Conservation (phyloP, 352 stramenopile genomes). For the Globisporangium rhizosaccharum region DNA sequence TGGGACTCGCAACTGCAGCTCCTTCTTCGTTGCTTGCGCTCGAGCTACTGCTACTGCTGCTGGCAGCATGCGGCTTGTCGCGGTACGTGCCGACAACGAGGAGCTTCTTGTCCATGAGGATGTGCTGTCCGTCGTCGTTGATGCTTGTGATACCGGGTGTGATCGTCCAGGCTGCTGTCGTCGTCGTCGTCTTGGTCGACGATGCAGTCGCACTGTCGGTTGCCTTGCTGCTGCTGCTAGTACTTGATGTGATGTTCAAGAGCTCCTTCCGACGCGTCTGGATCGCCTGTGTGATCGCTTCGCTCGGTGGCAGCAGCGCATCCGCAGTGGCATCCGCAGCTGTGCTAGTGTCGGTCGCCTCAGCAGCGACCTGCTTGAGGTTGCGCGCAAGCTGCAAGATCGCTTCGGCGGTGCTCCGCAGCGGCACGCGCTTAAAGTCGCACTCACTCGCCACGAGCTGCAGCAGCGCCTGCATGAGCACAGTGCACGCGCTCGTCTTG, state of each 20-base stretch:
- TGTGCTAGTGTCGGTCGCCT: neutral
- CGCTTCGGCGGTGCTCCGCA: slow-evolving; percentile 15
- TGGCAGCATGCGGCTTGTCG: neutral
- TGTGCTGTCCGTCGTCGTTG: slow-evolving; percentile 7
- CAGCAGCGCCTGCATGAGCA: slow-evolving; percentile 12
- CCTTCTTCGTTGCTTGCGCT: neutral
- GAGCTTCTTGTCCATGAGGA: slow-evolving; percentile 15
- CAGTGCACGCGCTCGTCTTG: slow-evolving; percentile 12
- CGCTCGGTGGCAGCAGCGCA: slow-evolving; percentile 7
- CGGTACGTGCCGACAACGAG: slow-evolving; percentile 13
- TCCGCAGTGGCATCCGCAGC: neutral
- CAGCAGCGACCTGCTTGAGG: neutral
- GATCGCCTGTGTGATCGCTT: slow-evolving; percentile 10
- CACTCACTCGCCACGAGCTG: slow-evolving; percentile 16
- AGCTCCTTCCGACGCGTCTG: slow-evolving; percentile 9
- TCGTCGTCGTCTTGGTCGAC: neutral
- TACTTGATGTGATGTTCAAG: neutral
- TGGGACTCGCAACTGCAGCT: neutral
- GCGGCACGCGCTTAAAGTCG: slow-evolving; percentile 11
- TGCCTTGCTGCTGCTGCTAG: neutral
- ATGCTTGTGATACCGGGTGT: neutral
- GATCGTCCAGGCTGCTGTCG: neutral
- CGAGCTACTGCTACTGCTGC: neutral
- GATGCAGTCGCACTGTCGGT: neutral
- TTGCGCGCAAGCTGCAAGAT: slow-evolving; percentile 12